Base-by-base conservation (phyloP, 176 grass and related monocot species). In the Zea luxurians region DNA sequence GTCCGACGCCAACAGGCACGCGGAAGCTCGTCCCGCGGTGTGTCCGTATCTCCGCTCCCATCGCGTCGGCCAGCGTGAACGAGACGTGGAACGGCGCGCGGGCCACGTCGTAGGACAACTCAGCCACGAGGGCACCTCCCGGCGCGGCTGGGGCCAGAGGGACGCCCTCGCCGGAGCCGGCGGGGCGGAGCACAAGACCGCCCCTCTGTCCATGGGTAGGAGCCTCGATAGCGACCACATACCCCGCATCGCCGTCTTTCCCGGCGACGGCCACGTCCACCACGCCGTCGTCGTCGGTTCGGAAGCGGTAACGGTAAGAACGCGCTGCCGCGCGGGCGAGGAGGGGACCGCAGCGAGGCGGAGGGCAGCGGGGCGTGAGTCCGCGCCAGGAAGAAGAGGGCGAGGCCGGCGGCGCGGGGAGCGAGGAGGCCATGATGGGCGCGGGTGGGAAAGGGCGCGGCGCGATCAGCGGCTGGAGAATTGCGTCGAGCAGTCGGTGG, bases 41-140 rank as follows among this genome's bases (percentile, higher is more conserved):
- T 67, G 80, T 92, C 77, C 83, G 90, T 61, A 98, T 78, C 70
- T 87, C 83, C 44, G 82, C 81, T 4, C 85, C 83, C 17, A 37
- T 55, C 27, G 13, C 72, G 80, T 88, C 85, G 15, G 60, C 73
- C 18, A 98, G 66, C 47, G 90, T 66, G 85, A 98, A 98, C 17
- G 95, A 98, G 54, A 94, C 70, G 81, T 88, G 90, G 78, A 89
- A 98, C 20, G 95, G 95, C 63, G 80, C 36, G 70, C 78, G 77
- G 17, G 73, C 50, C 53, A 66, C 79, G 47, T 75, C 38, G 50
- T 92, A 80, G 57, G 84, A 77, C 46, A 98, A 80, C 74, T 88
- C 74, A 10, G 74, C 81, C 9, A 49, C 65, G 69, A 74, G 86
- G 10, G 63, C 10, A 35, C 27, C 46, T 7, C 60, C 80, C 9